Evolutionary conservation across 805 yeast species (phyloP).

Genomic region (Diddensiella caesifluorescens): DNA sequence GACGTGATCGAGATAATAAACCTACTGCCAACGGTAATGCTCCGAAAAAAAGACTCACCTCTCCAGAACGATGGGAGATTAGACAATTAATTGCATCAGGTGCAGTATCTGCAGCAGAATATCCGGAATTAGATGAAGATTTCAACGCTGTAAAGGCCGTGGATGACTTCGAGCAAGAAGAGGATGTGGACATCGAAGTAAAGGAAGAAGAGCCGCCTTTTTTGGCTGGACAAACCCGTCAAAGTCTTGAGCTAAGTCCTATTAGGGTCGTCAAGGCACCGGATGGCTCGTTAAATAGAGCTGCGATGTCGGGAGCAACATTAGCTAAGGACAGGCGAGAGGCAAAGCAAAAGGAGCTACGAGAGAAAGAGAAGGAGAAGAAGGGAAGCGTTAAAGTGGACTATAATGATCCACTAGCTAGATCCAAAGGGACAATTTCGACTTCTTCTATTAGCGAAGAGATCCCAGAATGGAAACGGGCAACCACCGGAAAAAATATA

Average conservation of each 20-base stretch:
- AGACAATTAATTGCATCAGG: constrained; percentile 79
- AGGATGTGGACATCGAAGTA: constrained; percentile 68
- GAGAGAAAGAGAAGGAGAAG: constrained; percentile 33
- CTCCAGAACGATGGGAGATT: constrained; percentile 90
- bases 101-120: constrained; percentile 58
- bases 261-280: constrained; percentile 62
- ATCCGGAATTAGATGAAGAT: constrained; percentile 54
- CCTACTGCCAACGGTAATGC: not conserved
- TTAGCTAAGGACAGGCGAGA: constrained; percentile 63
- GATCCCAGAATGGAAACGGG: constrained; percentile 27
- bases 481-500: constrained; percentile 29
- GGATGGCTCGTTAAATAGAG: constrained; percentile 70
- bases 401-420: constrained; percentile 8
- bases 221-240: constrained; percentile 49
- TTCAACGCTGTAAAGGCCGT: constrained; percentile 30
- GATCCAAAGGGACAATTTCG: constrained; percentile 3
- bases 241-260: constrained; percentile 41
- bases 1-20: no score
- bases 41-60: constrained; percentile 49
- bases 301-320: constrained; percentile 70
- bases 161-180: constrained; percentile 36
- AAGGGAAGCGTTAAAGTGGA: constrained; percentile 11
- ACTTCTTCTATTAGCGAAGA: constrained; percentile 12
- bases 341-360: constrained; percentile 43
- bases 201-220: constrained; percentile 67